A percentile compares a stretch with the other conserved stretches of the same genome.
Conservation (phyloP, 495 filamentous ascomycete species). For the Polyplosphaeria fusca region DNA sequence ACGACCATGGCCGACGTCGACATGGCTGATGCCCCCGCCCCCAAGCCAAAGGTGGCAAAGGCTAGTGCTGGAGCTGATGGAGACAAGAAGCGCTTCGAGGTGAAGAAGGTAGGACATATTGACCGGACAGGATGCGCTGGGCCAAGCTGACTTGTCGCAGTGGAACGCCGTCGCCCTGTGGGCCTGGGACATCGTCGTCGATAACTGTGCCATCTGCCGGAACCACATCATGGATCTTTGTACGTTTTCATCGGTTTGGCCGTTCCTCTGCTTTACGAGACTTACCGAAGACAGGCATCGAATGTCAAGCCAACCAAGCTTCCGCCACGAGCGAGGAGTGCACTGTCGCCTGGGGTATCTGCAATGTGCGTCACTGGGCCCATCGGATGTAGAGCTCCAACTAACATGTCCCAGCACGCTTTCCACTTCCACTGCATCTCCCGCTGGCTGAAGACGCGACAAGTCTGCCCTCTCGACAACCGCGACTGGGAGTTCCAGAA, state of each 20-base stretch:
- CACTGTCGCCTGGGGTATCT: constrained; percentile 98
- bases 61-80: constrained; percentile 49
- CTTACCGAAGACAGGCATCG: constrained; percentile 65
- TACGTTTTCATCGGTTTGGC: constrained; percentile 44
- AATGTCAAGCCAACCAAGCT: constrained; percentile 99
- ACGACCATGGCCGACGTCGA: constrained; percentile 87
- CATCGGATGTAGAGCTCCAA: neutral
- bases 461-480: constrained; percentile 97
- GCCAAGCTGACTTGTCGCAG: constrained; percentile 46
- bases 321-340: constrained; percentile 97
- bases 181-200: constrained; percentile 99
- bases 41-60: constrained; percentile 54
- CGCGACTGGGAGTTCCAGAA: constrained; percentile 99
- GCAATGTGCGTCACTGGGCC: constrained; percentile 73
- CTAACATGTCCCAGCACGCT: constrained; percentile 65
- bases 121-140: constrained; percentile 1
- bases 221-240: constrained; percentile 99
- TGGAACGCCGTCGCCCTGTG: constrained; percentile 99
- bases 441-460: constrained; percentile 98
- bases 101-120: constrained; percentile 78
- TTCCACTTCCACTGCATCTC: constrained; percentile 99
- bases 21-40: constrained; percentile 81
- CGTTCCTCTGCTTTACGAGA: too few relatives aligned
- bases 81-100: constrained; percentile 93
- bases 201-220: constrained; percentile 98